Base-by-base conservation (phyloP, 139 green algal species). In the Coelastrella sp. region DNA sequence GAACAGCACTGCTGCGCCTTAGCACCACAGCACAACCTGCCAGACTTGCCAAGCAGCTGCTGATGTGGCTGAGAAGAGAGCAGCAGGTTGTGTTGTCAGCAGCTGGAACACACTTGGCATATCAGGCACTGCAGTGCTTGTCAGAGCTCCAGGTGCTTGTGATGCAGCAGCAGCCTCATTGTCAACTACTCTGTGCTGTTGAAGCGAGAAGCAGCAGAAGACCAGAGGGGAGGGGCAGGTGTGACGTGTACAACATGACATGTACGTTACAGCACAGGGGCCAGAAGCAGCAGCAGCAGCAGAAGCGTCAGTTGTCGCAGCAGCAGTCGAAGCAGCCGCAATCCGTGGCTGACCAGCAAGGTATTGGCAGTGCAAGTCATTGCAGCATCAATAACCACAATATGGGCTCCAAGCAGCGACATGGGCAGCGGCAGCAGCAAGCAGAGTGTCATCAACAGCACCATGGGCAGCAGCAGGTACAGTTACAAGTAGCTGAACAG, bases 111-210 rank as follows among this genome's bases (percentile, higher is more conserved):
- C 25, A 25, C n/a, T 43, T 41, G 11, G 57, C 43, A 21, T 38
- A 64, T n/a, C 41, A n/a, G 4, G 72, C 72, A 2, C 27, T 79
- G 43, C 43, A 79, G 15, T 51, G 27, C 34, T 32, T 66, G n/a
- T 23, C 43, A 3, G 17, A 63, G 27, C 4, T 79, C 43, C 43
- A 64, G 72, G 43, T 45, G 72, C 41, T 64, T 41, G 27, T 64
- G n/a, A 13, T 64, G 72, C 72, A 79, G 45, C 69, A 78, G 40
- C 72, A 79, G 30, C 67, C 67, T n/a, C 43, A 62, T 9, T 51
- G 27, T 15, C 43, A 63, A 43, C 72, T 79, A 43, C 72, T 79
- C 2, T 41, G 63, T 5, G 43, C 72, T 8, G 13, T n/a, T 5
- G 43, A 79, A 6, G 21, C 8, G 3, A 27, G 72, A 11, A 79